phyloP scores from a whole-genome alignment of 306 rosid species.

The Oemleria cerasiformis region DNA sequence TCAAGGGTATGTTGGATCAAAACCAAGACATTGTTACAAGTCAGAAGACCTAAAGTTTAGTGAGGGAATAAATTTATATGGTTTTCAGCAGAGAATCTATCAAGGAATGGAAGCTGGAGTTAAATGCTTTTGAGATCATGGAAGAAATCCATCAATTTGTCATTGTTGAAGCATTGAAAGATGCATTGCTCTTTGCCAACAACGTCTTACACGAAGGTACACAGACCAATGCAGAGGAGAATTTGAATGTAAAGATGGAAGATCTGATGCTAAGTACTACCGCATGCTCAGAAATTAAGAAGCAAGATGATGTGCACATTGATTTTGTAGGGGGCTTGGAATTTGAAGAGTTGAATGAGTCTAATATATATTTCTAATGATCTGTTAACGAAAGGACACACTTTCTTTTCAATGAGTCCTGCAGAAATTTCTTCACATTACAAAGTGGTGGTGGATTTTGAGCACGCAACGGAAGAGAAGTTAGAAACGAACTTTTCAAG shows the following conservation, averaged over 20 bases:
- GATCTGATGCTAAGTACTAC: constrained; percentile 36
- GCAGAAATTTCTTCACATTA: not conserved
- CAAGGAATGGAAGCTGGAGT: constrained; percentile 43
- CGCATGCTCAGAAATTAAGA: no score
- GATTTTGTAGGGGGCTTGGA: no score
- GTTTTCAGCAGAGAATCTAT: constrained; percentile 40
- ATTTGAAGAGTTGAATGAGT: no score
- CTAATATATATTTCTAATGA: no score
- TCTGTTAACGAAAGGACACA: constrained; percentile 19
- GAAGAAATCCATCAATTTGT: constrained; percentile 42
- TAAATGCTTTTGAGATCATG: constrained; percentile 26
- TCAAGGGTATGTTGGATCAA: constrained; percentile 26
- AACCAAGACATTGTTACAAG: constrained; percentile 15
- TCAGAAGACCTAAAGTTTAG: constrained; percentile 18
- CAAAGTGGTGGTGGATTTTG: constrained; percentile 42
- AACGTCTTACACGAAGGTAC: constrained; percentile 16
- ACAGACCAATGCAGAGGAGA: constrained; percentile 28
- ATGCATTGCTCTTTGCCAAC: constrained; percentile 19
- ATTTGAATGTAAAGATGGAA: constrained; percentile 38
- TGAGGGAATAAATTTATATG: constrained; percentile 43
- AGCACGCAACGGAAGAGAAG: constrained; percentile 37
- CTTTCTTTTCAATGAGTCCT: constrained; percentile 25
- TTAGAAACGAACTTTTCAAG: constrained; percentile 42
- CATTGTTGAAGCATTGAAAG: constrained; percentile 37
- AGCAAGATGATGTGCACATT: no score